A percentile compares a stretch with the other conserved stretches of the same genome.
phyloP scores from a whole-genome alignment of 1,139 yeast genomes.

The Pneumocystis jirovecii region DNA sequence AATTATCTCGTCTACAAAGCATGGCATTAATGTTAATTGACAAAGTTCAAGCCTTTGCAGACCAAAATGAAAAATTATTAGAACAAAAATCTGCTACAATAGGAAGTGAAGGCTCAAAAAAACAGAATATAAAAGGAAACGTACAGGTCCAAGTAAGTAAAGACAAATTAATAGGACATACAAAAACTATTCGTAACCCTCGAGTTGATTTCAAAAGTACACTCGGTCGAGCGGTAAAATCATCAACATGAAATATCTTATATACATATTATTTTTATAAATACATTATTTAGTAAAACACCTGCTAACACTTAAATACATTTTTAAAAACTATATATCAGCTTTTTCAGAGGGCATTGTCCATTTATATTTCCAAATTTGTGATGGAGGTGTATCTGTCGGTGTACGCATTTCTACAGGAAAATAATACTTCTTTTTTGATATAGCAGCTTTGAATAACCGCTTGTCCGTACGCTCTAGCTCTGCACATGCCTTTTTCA shows the following conservation, averaged over 20 bases:
- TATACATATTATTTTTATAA: not conserved
- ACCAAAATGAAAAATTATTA: conserved; percentile 46
- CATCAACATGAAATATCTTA: not conserved
- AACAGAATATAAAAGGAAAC: not conserved
- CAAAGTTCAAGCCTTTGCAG: conserved; percentile 65
- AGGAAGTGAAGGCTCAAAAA: conserved; percentile 4
- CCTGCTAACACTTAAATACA: not conserved
- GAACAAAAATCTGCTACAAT: conserved; percentile 23
- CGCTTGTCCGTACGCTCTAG: conserved; percentile 39
- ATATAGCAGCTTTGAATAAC: conserved; percentile 35
- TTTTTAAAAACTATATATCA: not conserved
- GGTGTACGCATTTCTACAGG: conserved; percentile 78
- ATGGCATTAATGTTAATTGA: conserved; percentile 79
- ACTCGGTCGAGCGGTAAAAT: not conserved
- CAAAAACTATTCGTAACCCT: not conserved
- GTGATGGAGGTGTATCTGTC: conserved; percentile 77
- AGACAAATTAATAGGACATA: not conserved
- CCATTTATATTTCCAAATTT: conserved; percentile 66
- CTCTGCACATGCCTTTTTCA: conserved; percentile 59
- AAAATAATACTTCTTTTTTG: conserved; percentile 34
- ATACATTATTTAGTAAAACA: not conserved
- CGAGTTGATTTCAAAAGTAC: not conserved
- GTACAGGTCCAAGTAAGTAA: not conserved
- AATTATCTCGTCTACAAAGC: conserved; percentile 73
- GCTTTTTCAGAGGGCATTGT: conserved; percentile 20